Evolutionary conservation across 2,329 filamentous ascomycete genomes (phyloP), one percentile per base, ranked within the genome.

Genomic region (Phyllosticta citribraziliensis): DNA sequence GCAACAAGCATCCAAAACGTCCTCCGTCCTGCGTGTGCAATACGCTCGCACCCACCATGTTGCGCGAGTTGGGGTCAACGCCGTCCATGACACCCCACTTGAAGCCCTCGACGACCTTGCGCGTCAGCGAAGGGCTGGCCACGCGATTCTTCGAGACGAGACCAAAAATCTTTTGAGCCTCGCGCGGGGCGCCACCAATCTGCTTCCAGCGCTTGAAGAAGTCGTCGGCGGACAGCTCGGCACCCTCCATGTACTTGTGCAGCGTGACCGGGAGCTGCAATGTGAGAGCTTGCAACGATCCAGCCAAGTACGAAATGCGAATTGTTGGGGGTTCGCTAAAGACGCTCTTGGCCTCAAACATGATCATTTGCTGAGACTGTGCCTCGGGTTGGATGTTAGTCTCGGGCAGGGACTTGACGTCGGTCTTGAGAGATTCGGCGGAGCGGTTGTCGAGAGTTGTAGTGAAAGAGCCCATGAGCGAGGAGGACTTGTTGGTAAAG

Each of bases 191-290:
- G 5, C 89, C 91, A 12, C 94, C 94, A 68, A 99, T 97, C 76
- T 99, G 94, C 80, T 96, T 95, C 94, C 94, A 99, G 57, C 95
- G 83, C 80, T 95, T 97, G 83, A 99, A 99, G 76, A 97, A 99
- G 71, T 99, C 94, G 58, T 99, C 94, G 0, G 88, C 85, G 6
- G 84, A 84, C 50, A 99, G 79, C 61, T 94, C 88, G 0, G 94
- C 92, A 0, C 89, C 85, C 65, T 97, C 92, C 91, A 97, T 97
- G 71, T 96, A 99, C 73, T 97, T 96, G 75, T 97, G 93, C 59
- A 93, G 84, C 0, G 89, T 80, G 3, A 99, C 84, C 0, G 94
- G 94, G 4, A 99, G 81, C 73, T 95, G 93, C 51, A 99, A 79
- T 0, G 94, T 99, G 50, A 97, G 79, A 1, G 91, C 93, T 74